phyloP scores from a whole-genome alignment of 2,329 filamentous ascomycete species.

The Metarhizium album region DNA sequence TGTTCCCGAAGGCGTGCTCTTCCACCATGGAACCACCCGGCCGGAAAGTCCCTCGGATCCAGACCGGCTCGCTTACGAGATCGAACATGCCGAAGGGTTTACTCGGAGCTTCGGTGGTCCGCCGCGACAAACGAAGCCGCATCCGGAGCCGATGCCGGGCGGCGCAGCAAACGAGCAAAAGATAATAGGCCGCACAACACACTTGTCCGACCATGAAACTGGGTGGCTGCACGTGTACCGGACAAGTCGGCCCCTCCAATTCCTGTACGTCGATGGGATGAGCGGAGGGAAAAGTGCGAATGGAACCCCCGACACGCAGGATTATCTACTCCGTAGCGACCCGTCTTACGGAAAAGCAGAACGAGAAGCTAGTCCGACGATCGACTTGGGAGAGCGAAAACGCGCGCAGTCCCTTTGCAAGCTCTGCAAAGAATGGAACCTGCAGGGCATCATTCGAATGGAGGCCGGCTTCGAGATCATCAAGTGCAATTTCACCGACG shows the following conservation, averaged over 20 bases:
- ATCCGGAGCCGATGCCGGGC: neutral
- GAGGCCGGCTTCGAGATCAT: slow-evolving; percentile 57
- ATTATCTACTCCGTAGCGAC: slow-evolving; percentile 31
- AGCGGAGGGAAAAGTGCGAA: slow-evolving; percentile 42
- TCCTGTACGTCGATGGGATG: slow-evolving; percentile 50
- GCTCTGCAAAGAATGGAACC: slow-evolving; percentile 34
- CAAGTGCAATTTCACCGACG: slow-evolving; percentile 42
- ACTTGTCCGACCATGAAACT: neutral
- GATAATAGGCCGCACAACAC: neutral
- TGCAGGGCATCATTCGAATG: slow-evolving; percentile 50
- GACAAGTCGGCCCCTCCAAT: slow-evolving; percentile 32
- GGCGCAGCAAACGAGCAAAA: neutral
- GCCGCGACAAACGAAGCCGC: neutral
- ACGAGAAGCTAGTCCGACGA: neutral
- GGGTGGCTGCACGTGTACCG: slow-evolving; percentile 46
- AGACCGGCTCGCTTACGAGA: slow-evolving; percentile 53
- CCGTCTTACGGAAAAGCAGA: neutral
- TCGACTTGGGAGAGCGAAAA: neutral
- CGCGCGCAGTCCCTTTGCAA: slow-evolving; percentile 40
- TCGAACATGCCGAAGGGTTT: slow-evolving; percentile 50
- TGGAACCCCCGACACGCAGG: slow-evolving; percentile 45
- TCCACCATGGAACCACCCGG: slow-evolving; percentile 44
- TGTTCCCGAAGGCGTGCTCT: slow-evolving; percentile 40
- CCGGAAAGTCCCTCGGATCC: slow-evolving; percentile 33
- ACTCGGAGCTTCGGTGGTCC: slow-evolving; percentile 17